These are phyloP conservation scores for Elongisporangium anandrum DNA, from an alignment of 352 stramenopile species.

Conservation along the genomic window DNA sequence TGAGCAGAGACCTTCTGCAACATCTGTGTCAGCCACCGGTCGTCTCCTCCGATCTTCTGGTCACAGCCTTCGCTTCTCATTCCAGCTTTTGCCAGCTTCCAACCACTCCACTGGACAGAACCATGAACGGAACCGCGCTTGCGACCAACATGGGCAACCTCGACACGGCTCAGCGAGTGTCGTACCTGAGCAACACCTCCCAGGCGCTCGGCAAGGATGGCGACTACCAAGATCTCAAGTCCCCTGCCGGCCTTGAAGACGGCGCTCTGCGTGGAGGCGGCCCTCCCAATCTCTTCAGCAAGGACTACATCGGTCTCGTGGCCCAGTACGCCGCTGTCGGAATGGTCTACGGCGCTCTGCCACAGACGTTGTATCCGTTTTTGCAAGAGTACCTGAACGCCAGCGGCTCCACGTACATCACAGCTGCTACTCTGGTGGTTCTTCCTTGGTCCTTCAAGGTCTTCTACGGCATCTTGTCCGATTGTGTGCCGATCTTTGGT, in stretches of 20 bases:
- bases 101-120: slow-evolving; percentile 8
- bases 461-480: slow-evolving; percentile 57
- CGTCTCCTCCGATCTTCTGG: too few relatives aligned
- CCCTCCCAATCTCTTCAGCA: slow-evolving; percentile 21
- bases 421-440: slow-evolving; percentile 24
- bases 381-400: slow-evolving; percentile 45
- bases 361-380: slow-evolving; percentile 48
- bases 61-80: slow-evolving; percentile 6
- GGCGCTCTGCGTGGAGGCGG: slow-evolving; percentile 39
- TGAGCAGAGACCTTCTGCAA: too few relatives aligned
- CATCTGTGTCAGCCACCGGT: too few relatives aligned
- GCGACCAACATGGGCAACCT: slow-evolving; percentile 17
- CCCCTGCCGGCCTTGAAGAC: slow-evolving; percentile 24
- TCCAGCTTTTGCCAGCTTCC: slow-evolving; percentile 17
- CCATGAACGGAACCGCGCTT: slow-evolving; percentile 12
- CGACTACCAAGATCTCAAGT: slow-evolving; percentile 26
- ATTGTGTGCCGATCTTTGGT: slow-evolving; percentile 48
- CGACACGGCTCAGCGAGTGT: slow-evolving; percentile 25
- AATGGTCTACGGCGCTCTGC: slow-evolving; percentile 37
- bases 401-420: slow-evolving; percentile 17
- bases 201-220: slow-evolving; percentile 20
- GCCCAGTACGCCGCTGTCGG: slow-evolving; percentile 48
- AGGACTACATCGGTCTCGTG: slow-evolving; percentile 33
- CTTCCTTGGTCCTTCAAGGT: slow-evolving; percentile 64
- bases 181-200: slow-evolving; percentile 23